phyloP scores from a whole-genome alignment of 2,329 filamentous ascomycete genomes.

The Colletotrichum lindemuthianum region DNA sequence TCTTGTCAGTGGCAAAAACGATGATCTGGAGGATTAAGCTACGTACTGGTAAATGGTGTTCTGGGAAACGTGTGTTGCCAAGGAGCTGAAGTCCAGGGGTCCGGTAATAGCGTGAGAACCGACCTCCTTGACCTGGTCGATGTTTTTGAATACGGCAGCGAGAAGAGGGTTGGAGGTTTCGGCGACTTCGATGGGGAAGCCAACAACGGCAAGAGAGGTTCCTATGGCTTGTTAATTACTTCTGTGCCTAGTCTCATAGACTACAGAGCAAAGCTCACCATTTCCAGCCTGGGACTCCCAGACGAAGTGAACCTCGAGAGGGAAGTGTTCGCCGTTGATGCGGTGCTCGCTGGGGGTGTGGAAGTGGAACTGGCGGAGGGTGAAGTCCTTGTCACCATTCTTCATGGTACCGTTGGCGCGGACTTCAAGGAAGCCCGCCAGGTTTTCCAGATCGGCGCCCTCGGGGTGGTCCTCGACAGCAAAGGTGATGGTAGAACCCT shows the following conservation, averaged over 20 bases:
- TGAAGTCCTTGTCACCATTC: constrained; percentile 51
- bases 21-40: background rate
- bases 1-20: background rate
- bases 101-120: constrained; percentile 50
- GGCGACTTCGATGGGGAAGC: constrained; percentile 49
- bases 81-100: constrained; percentile 53
- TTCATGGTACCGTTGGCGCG: constrained; percentile 58
- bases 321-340: constrained; percentile 53
- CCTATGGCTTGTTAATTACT: constrained; percentile 40
- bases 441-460: constrained; percentile 59
- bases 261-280: background rate
- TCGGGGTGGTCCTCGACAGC: constrained; percentile 48
- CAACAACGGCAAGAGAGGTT: constrained; percentile 49
- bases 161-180: constrained; percentile 43
- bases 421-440: constrained; percentile 62
- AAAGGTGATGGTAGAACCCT: constrained; percentile 46
- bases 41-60: constrained; percentile 52
- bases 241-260: background rate
- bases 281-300: constrained; percentile 45
- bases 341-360: constrained; percentile 70
- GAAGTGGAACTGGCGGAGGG: constrained; percentile 67
- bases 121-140: constrained; percentile 49
- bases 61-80: constrained; percentile 50
- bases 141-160: constrained; percentile 49
- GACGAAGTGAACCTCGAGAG: constrained; percentile 56